Evolutionary conservation across 2,329 filamentous ascomycete genomes (phyloP).

Genomic region (Penicillium sp.): DNA sequence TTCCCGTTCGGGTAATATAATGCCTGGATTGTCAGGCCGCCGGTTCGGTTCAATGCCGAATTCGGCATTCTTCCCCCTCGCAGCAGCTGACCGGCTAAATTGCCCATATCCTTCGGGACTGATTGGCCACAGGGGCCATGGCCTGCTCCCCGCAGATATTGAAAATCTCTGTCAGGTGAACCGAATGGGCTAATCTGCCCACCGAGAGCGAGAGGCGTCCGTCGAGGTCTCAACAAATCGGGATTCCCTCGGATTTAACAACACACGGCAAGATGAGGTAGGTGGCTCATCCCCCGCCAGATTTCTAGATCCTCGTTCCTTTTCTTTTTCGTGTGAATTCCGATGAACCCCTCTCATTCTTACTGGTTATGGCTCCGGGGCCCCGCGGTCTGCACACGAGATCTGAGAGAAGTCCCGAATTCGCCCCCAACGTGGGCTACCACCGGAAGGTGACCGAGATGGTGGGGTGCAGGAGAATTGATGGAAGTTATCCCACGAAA

Average conservation of each 20-base stretch:
- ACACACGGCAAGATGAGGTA: not conserved
- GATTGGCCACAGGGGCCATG: not conserved
- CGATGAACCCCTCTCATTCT: not conserved
- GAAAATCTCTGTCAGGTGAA: conserved; percentile 1
- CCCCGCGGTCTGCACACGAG: not conserved
- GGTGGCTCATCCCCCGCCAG: not conserved
- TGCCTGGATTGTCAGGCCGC: too few relatives aligned
- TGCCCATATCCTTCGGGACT: not conserved
- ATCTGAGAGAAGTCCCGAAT: not conserved
- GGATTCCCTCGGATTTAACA: not conserved
- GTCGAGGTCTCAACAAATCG: not conserved
- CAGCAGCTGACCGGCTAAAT: not conserved
- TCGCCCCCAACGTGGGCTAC: not conserved
- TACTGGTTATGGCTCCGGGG: not conserved
- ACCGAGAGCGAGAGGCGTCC: not conserved
- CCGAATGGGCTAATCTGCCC: not conserved
- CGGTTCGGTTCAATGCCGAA: not conserved
- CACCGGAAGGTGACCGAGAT: not conserved
- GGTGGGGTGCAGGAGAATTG: not conserved
- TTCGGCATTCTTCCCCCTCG: not conserved
- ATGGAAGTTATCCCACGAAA: not conserved
- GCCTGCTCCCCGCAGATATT: not conserved
- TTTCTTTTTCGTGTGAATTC: not conserved
- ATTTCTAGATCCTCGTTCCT: not conserved
- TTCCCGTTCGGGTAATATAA: too few relatives aligned